Base-by-base conservation (phyloP, 202 grass and related monocot species). In the Schoenoplectus triqueter region DNA sequence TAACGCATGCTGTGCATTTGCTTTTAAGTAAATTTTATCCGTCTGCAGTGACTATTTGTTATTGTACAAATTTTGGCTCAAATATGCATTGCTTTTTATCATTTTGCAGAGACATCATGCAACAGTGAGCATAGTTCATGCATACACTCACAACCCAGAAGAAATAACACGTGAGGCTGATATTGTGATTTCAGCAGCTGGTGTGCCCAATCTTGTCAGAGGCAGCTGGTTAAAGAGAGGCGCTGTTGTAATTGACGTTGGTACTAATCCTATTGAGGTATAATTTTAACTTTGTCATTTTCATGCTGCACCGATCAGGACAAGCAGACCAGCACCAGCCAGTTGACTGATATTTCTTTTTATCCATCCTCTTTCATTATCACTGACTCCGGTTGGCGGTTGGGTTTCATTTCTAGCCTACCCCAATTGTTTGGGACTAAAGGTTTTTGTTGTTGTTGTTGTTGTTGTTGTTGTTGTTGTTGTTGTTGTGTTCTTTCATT, bases 201-300 rank as follows among this genome's bases (percentile, higher is more conserved):
- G 95, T 69, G 92, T 98, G 72, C 83, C 91, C 57, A 90, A 98
- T 82, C 91, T 98, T 65, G 95, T 98, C 67, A 89, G 95, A 84
- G 88, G 95, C 76, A 90, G 81, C 81, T 93, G 95, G 95, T 84
- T 98, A 81, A 95, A 98, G 84, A 69, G 85, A 92, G 95, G 95
- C 6, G 76, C 88, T 77, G 86, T 92, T 81, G 92, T 98, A 49
- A 98, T 98, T 80, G 95, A 98, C 85, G 95, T 98, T 67, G 95
- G 95, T 50, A 98, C 95, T 54, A 98, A 89, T 88, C 91, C 95
- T 64, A 64, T 98, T 4, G 95, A 98, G 91, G 95, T 97, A 89
- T 87, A 13, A 65, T 65, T 49, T 47, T 5, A 47, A 22, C 18
- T 81, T 54, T 49, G 5, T 45, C 15, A 81, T 19, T 81, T 81